Conservation (phyloP, 2,329 filamentous ascomycete genomes). For the Exophiala alcalophila region DNA sequence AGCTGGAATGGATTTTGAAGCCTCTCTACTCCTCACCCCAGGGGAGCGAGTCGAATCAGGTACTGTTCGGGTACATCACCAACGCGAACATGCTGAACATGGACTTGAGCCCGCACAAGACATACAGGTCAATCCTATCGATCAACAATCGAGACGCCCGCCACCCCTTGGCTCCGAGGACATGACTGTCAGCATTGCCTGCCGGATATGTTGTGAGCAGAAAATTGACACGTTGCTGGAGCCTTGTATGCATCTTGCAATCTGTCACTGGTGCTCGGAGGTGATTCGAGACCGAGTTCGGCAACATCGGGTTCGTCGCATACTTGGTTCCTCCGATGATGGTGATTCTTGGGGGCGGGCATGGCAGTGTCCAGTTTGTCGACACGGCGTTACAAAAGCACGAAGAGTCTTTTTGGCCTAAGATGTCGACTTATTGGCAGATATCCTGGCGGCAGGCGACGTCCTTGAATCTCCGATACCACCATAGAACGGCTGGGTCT, state of each 20-base stretch:
- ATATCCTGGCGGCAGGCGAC: neutral
- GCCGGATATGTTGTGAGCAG: slow-evolving; percentile 29
- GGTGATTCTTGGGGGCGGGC: slow-evolving; percentile 3
- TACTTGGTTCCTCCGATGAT: neutral
- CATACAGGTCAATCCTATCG: slow-evolving; percentile 24
- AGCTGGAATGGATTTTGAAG: too few relatives aligned
- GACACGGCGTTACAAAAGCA: slow-evolving; percentile 13
- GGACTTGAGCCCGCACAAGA: neutral
- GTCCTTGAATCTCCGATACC: too few relatives aligned
- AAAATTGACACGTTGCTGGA: slow-evolving; percentile 27
- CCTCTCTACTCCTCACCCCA: too few relatives aligned
- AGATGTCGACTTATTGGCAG: neutral
- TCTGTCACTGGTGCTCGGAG: slow-evolving; percentile 29
- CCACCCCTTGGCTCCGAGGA: slow-evolving; percentile 16
- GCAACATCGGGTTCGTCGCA: slow-evolving; percentile 5
- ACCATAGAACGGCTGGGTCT: too few relatives aligned
- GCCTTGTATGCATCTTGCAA: slow-evolving; percentile 29
- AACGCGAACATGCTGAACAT: too few relatives aligned
- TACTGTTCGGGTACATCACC: too few relatives aligned
- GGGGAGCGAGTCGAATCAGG: too few relatives aligned
- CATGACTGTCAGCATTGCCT: slow-evolving; percentile 28
- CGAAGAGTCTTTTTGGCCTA: slow-evolving; percentile 22
- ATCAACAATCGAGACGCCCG: slow-evolving; percentile 23
- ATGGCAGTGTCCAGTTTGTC: slow-evolving; percentile 27
- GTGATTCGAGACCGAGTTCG: slow-evolving; percentile 16